These are phyloP conservation scores for Chaetomiaceae sp. DNA, from an alignment of 2,329 filamentous ascomycete species.

Conservation along the genomic window DNA sequence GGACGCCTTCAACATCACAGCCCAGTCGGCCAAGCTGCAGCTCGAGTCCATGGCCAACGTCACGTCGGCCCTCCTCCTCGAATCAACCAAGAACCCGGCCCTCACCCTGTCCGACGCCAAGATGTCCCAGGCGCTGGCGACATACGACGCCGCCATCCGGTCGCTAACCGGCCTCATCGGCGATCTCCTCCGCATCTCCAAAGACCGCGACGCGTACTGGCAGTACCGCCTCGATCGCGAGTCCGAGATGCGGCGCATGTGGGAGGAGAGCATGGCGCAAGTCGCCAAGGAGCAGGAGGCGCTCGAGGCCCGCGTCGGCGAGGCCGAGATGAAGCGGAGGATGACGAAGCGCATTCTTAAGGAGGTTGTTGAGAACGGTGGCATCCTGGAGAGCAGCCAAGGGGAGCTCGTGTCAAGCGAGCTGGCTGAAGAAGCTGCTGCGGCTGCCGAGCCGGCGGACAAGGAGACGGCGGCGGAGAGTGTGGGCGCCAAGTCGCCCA, in stretches of 20 bases:
- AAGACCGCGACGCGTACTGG: conserved; percentile 94
- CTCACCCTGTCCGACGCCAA: conserved; percentile 72
- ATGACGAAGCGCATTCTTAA: conserved; percentile 84
- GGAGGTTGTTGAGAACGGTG: conserved; percentile 70
- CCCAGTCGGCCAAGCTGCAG: conserved; percentile 89
- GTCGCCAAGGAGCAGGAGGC: conserved; percentile 94
- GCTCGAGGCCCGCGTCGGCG: conserved; percentile 79
- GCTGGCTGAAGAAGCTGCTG: conserved; percentile 35
- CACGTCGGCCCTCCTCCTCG: conserved; percentile 71
- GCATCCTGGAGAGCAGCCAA: conserved; percentile 34
- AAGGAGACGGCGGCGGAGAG: conserved; percentile 23
- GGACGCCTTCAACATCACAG: conserved; percentile 95
- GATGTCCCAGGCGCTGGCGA: conserved; percentile 70
- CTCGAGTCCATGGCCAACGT: conserved; percentile 86
- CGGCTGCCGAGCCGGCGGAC: conserved; percentile 30
- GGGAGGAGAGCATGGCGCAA: conserved; percentile 98
- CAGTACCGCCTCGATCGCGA: conserved; percentile 91
- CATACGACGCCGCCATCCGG: conserved; percentile 85
- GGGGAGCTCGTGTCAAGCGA: conserved; percentile 31
- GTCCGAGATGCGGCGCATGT: conserved; percentile 86
- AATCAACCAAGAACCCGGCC: conserved; percentile 65
- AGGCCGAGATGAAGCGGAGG: conserved; percentile 85
- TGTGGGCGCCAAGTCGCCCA: conserved; percentile 38
- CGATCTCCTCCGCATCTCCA: conserved; percentile 85
- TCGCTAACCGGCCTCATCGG: conserved; percentile 81